Base-by-base conservation (phyloP, 1,284 basidiomycete genomes). In the Paramarasmius palmivorus region DNA sequence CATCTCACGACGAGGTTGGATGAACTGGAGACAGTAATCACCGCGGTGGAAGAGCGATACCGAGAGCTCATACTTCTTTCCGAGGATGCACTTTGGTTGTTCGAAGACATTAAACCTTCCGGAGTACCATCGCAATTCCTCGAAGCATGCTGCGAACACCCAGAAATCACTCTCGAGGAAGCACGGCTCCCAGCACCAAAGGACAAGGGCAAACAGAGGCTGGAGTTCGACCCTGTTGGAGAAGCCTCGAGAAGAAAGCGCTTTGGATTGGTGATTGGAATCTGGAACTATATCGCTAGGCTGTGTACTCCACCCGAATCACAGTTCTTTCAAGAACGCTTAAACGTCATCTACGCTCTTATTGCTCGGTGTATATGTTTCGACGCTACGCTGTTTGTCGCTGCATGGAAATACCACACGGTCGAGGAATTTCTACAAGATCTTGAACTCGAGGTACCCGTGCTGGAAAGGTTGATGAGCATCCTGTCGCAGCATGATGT, bases 301-400 rank as follows among this genome's bases (percentile, higher is more conserved):
- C 71, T 65, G 48, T 71, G 63, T 19, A 59, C 66, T 2, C 61
- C 68, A 7, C 52, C 56, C 7, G 50, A 55, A 19, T 73, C 71
- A 4, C 60, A 45, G 19, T 71, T 61, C 46, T 63, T 67, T 40
- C 34, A 38, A 10, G 71, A 73, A 57, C 66, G 67, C 46, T 38
- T 68, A 17, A 55, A 61, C 22, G 58, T 72, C 48, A 67, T 73
- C 42, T 58, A 61, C 50, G 67, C 72, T 35, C 71, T 64, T 40
- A 63, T 73, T 40, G 68, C 67, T 15, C 68, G 70, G 15, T 71
- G 64, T 20, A 61, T 73, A 19, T 69, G 63, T 53, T 66, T 62
- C 26, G 71, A 73, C 46, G 53, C 67, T 40, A 62, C 64, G 20
- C 65, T 73, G 17, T 65, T 70, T 61, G 60, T 73, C 40, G 59